These are phyloP conservation scores for Aspergillus proliferans DNA, from an alignment of 2,329 filamentous ascomycete species.

Conservation along the genomic window DNA sequence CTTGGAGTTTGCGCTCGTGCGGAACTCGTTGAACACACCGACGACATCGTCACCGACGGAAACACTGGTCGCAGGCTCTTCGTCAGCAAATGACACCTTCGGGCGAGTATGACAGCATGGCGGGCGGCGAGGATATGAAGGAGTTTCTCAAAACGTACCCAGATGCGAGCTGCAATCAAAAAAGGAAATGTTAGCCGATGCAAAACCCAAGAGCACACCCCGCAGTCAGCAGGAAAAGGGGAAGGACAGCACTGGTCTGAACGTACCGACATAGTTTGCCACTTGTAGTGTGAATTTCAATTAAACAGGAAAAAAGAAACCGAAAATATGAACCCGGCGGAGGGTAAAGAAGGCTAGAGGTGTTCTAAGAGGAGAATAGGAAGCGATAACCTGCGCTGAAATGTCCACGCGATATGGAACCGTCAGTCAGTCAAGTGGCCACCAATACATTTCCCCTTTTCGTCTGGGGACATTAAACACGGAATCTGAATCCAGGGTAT, in stretches of 20 bases:
- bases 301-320: slow-evolving; percentile 2
- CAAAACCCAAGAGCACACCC: background rate
- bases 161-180: slow-evolving; percentile 27
- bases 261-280: slow-evolving; percentile 32
- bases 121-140: slow-evolving; percentile 1
- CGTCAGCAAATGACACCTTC: background rate
- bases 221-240: background rate
- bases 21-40: slow-evolving; percentile 42
- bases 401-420: background rate
- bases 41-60: slow-evolving; percentile 43
- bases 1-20: slow-evolving; percentile 31
- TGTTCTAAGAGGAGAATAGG: background rate
- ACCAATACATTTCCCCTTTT: background rate
- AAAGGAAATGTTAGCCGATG: slow-evolving; percentile 5
- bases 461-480: slow-evolving; percentile 5
- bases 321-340: background rate
- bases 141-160: slow-evolving; percentile 21
- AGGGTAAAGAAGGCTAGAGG: background rate
- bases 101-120: background rate
- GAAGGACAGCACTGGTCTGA: background rate
- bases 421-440: background rate
- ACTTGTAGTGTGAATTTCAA: no score
- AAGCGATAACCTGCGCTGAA: background rate
- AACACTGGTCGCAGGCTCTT: slow-evolving; percentile 29
- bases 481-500: slow-evolving; percentile 1